A percentile compares a stretch with the other conserved stretches of the same genome.
Conservation (phyloP, 139 green algal genomes). For the Chlamydomonas sp. region DNA sequence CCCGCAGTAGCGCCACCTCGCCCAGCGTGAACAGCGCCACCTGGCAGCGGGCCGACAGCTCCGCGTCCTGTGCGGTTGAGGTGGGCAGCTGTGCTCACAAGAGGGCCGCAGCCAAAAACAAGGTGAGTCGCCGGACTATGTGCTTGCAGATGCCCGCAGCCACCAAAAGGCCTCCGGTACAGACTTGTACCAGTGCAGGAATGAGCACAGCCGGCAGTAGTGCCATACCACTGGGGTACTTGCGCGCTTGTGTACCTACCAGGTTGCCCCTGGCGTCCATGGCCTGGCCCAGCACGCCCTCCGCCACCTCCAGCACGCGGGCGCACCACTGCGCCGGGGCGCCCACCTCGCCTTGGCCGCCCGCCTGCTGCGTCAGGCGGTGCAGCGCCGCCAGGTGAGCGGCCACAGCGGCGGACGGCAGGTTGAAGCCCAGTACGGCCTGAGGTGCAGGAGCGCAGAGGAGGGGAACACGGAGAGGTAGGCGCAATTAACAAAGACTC, state of each 20-base stretch:
- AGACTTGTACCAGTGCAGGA: too few species aligned
- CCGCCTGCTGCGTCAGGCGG: slow-evolving; percentile 40
- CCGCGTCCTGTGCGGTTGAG: not conserved
- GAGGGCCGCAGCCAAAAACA: too few species aligned
- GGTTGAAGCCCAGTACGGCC: slow-evolving; percentile 64
- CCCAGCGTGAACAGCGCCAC: slow-evolving; percentile 72
- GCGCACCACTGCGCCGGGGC: slow-evolving; percentile 35
- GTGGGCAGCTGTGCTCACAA: too few species aligned
- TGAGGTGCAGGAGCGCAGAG: slow-evolving; percentile 21
- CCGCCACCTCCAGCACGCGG: slow-evolving; percentile 42
- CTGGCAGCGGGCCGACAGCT: not conserved
- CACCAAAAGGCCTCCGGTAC: not conserved
- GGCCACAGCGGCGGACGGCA: slow-evolving; percentile 59
- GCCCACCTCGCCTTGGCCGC: slow-evolving; percentile 22
- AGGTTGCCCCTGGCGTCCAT: slow-evolving; percentile 32
- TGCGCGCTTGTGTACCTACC: not conserved
- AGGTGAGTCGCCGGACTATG: not conserved
- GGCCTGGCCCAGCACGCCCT: slow-evolving; percentile 36
- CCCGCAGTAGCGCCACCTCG: slow-evolving; percentile 73
- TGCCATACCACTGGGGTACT: too few species aligned
- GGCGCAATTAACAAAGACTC: not conserved
- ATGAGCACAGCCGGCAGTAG: too few species aligned
- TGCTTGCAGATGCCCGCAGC: not conserved
- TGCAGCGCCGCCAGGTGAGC: slow-evolving; percentile 70
- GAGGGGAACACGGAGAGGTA: not conserved